These are phyloP conservation scores for Naganishia onofrii DNA, from an alignment of 768 basidiomycete genomes.

Conservation along the genomic window DNA sequence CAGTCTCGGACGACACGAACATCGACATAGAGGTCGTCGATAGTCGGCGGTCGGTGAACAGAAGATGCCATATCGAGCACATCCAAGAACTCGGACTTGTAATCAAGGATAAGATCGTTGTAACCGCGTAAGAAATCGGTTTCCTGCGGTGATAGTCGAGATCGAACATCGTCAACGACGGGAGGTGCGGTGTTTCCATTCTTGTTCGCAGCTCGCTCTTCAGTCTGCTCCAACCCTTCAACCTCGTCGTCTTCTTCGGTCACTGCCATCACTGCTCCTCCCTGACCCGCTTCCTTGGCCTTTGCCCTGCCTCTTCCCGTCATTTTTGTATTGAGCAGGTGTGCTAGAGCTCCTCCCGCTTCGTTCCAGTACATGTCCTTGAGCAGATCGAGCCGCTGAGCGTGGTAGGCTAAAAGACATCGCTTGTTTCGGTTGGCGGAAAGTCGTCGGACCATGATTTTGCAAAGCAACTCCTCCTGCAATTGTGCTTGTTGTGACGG, in stretches of 20 bases:
- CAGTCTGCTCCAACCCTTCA: neutral
- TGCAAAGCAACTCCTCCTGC: conserved; percentile 55
- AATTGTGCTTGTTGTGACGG: conserved; percentile 56
- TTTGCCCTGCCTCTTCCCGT: conserved; percentile 3
- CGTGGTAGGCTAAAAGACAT: conserved; percentile 89
- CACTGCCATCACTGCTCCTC: conserved; percentile 28
- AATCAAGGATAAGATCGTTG: conserved; percentile 74
- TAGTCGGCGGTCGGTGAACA: conserved; percentile 60
- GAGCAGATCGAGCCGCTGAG: conserved; percentile 77
- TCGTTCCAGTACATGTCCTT: conserved; percentile 85
- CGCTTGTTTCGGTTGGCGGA: conserved; percentile 89
- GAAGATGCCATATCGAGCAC: conserved; percentile 77
- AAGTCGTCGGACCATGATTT: conserved; percentile 80
- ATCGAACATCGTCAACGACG: conserved; percentile 42
- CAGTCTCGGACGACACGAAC: conserved; percentile 85
- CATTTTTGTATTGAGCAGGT: conserved; percentile 59
- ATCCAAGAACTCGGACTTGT: conserved; percentile 77
- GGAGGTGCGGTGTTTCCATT: neutral
- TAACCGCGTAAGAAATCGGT: conserved; percentile 82
- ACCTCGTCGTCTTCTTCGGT: conserved; percentile 25
- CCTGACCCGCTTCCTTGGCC: conserved; percentile 18
- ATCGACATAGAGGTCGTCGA: conserved; percentile 77
- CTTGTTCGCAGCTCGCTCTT: conserved; percentile 1
- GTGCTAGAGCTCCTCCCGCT: conserved; percentile 76
- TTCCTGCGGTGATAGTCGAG: conserved; percentile 49